Conservation (phyloP, 106 monocot genomes). For the Posidonia australis region DNA sequence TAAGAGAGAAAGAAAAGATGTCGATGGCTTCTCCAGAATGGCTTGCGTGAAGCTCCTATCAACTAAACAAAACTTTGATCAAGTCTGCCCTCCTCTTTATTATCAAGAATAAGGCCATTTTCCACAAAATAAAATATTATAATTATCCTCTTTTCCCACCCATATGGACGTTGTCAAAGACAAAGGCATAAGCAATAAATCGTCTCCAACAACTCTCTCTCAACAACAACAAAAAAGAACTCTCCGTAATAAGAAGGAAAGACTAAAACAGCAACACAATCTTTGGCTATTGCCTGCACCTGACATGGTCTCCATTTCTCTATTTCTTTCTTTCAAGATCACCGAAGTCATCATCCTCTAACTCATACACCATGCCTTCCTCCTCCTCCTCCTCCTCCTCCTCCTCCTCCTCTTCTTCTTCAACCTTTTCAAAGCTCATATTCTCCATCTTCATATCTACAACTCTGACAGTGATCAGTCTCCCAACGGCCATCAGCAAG, state of each 20-base stretch:
- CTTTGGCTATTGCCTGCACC: background rate
- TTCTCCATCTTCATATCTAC: background rate
- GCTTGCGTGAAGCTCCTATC: background rate
- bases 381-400: background rate
- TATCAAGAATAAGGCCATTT: background rate
- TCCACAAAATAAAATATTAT: background rate
- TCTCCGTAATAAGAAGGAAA: background rate
- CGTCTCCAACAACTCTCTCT: background rate
- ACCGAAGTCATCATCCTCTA: background rate
- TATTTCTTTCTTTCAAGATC: background rate
- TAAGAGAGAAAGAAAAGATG: too few species aligned
- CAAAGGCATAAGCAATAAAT: background rate
- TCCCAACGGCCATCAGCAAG: background rate
- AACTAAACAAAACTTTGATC: background rate
- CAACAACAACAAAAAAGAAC: background rate
- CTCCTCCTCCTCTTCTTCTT: background rate
- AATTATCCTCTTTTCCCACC: background rate
- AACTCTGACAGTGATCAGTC: background rate
- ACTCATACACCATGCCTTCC: constrained; percentile 1
- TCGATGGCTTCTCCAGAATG: too few species aligned
- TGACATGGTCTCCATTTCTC: background rate
- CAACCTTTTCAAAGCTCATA: background rate
- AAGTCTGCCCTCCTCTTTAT: background rate
- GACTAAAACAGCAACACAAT: background rate
- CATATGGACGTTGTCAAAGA: background rate